phyloP scores from a whole-genome alignment of 768 basidiomycete genomes.

The Leccinum subtestaceum region DNA sequence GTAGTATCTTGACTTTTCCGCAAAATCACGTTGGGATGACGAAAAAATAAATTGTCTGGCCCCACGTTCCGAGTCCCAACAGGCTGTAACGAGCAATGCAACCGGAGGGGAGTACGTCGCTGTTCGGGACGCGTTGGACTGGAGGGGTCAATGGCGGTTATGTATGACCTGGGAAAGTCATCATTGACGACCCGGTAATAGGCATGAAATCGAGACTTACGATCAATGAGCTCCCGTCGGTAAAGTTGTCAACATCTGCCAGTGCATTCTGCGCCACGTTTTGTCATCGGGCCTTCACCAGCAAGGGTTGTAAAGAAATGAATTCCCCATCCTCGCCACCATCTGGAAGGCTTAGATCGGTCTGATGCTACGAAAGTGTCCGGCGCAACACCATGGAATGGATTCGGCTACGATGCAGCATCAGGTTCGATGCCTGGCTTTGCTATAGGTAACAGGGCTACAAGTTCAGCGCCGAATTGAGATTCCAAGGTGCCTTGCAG shows the following conservation, averaged over 20 bases:
- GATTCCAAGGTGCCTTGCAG: conserved; percentile 14
- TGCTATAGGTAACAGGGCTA: conserved; percentile 19
- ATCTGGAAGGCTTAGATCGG: conserved; percentile 35
- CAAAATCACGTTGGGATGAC: too few species aligned
- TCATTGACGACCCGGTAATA: background rate
- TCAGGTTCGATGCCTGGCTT: conserved; percentile 28
- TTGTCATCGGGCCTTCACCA: conserved; percentile 40
- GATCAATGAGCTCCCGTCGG: conserved; percentile 26
- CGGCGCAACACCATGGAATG: conserved; percentile 36
- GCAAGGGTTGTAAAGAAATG: conserved; percentile 48
- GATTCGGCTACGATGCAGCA: conserved; percentile 35
- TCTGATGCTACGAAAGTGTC: conserved; percentile 35
- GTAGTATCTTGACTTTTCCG: too few species aligned
- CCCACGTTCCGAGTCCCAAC: too few species aligned
- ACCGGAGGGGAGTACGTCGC: too few species aligned
- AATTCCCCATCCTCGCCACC: conserved; percentile 44
- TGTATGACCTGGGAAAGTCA: conserved; percentile 23
- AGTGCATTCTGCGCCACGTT: background rate
- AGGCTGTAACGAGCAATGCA: too few species aligned
- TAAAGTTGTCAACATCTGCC: conserved; percentile 12
- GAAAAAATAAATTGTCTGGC: too few species aligned
- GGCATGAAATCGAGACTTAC: conserved; percentile 13
- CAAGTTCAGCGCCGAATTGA: conserved; percentile 6
- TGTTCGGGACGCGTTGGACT: too few species aligned
- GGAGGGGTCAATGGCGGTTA: conserved; percentile 32